Evolutionary conservation across 2,329 filamentous ascomycete species (phyloP), one percentile per base, ranked within the genome.

Genomic region (Penicillium sp.): DNA sequence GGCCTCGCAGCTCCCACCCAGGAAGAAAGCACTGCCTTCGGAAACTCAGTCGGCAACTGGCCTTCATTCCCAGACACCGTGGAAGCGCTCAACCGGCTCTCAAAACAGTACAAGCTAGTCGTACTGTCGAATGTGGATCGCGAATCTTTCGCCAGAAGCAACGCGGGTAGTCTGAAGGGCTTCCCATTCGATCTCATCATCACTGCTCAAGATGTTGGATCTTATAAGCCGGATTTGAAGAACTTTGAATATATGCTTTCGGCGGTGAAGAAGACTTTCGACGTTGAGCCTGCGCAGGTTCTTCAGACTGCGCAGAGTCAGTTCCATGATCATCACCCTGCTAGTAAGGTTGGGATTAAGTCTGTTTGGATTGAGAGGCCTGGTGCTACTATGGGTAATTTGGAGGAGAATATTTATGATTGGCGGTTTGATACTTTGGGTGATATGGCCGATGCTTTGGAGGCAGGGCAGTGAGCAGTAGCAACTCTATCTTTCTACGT

Each of bases 301-400:
- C 66, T 89, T 56, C 87, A 89, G 64, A 86, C 87, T 0, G 88
- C 88, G 49, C 81, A 88, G 70, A 87, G 85, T 57, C 71, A 89
- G 66, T 79, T 77, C 38, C 83, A 86, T 58, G 88, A 91, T 61
- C 87, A 89, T 69, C 78, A 82, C 2, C 85, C 88, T 0, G 84
- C 85, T 1, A 83, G 81, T 69, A 68, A 82, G 64, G 60, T 85
- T 14, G 85, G 83, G 0, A 65, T 90, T 29, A 78, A 76, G 59
- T 85, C 81, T 48, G 81, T 80, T 11, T 91, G 86, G 86, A 89
- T 90, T 61, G 77, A 75, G 42, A 65, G 76, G 43, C 60, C 72
- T 2, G 74, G 76, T 40, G 73, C 72, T n/a, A 69, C 74, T 16
- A 65, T 71, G 61, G 65, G 65, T 42, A 80, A 76, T 45, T 0